phyloP scores from a whole-genome alignment of 2,329 filamentous ascomycete species.

The Fusarium cyanostomum region DNA sequence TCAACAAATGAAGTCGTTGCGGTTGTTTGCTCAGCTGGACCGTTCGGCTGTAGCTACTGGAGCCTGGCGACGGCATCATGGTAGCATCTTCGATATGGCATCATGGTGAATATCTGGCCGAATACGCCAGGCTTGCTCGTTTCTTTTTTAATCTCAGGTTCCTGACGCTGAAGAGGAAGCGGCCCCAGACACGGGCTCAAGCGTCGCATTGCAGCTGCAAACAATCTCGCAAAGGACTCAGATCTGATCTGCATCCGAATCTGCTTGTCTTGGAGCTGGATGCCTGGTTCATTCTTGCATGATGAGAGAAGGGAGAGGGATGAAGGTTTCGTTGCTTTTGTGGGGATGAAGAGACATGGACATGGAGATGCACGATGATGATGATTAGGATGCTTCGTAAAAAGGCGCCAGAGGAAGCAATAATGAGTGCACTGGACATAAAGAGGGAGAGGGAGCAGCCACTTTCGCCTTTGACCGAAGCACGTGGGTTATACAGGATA shows the following conservation, averaged over 20 bases:
- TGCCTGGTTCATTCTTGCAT: slow-evolving; percentile 28
- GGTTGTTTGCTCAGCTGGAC: slow-evolving; percentile 8
- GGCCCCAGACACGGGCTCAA: not conserved
- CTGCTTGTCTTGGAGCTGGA: slow-evolving; percentile 22
- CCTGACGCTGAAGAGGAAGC: slow-evolving; percentile 6
- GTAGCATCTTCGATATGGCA: not conserved
- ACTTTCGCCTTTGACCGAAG: slow-evolving; percentile 3
- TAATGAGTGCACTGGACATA: slow-evolving; percentile 4
- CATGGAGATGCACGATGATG: slow-evolving; percentile 13
- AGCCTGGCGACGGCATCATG: slow-evolving; percentile 7
- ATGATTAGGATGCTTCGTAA: slow-evolving; percentile 1
- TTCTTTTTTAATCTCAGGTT: slow-evolving; percentile 7
- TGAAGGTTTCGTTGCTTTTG: slow-evolving; percentile 35
- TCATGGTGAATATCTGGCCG: slow-evolving; percentile 26
- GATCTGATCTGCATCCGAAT: slow-evolving; percentile 27
- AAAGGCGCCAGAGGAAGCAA: slow-evolving; percentile 9
- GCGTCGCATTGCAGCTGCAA: slow-evolving; percentile 9
- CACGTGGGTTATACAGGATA: not conserved
- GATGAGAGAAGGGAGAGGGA: slow-evolving; percentile 18
- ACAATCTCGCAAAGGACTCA: slow-evolving; percentile 17
- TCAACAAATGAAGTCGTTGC: not conserved
- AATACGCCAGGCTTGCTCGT: not conserved
- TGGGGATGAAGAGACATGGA: slow-evolving; percentile 14
- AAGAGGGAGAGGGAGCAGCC: slow-evolving; percentile 13
- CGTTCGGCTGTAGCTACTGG: slow-evolving; percentile 14